Conservation (phyloP, 345 rosid genomes). For the Rhodamnia rubescens region DNA sequence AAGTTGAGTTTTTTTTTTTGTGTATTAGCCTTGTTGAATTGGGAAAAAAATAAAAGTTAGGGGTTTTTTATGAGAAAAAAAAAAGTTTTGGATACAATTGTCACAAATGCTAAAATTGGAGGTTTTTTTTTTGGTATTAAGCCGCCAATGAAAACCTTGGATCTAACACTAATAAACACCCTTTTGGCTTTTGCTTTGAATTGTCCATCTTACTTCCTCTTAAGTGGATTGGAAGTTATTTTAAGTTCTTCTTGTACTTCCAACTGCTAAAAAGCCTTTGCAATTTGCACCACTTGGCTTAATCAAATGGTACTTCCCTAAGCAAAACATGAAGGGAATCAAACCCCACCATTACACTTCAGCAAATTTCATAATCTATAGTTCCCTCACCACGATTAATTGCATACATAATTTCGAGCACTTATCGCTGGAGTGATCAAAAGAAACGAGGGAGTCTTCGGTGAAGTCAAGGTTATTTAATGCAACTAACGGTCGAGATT, state of each 20-base stretch:
- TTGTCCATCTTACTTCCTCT: not conserved
- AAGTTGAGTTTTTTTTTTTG: too few species aligned
- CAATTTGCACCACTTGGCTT: not conserved
- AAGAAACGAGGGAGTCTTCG: not conserved
- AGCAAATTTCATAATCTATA: not conserved
- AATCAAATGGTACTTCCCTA: not conserved
- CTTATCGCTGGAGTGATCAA: not conserved
- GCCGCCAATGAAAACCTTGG: too few species aligned
- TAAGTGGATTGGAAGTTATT: not conserved
- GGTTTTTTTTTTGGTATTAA: too few species aligned
- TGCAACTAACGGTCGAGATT: not conserved
- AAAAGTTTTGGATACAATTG: too few species aligned
- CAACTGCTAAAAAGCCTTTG: not conserved
- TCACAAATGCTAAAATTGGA: too few species aligned
- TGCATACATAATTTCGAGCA: not conserved
- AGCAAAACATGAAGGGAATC: not conserved
- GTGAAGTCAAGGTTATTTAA: not conserved
- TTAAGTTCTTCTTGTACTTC: not conserved
- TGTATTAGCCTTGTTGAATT: too few species aligned
- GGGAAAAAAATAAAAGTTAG: too few species aligned
- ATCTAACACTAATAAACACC: not conserved
- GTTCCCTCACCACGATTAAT: not conserved
- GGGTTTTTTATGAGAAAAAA: too few species aligned
- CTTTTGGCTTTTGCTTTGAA: not conserved
- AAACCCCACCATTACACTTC: not conserved